phyloP scores from a whole-genome alignment of 2,329 filamentous ascomycete genomes.

The Oidium heveae region DNA sequence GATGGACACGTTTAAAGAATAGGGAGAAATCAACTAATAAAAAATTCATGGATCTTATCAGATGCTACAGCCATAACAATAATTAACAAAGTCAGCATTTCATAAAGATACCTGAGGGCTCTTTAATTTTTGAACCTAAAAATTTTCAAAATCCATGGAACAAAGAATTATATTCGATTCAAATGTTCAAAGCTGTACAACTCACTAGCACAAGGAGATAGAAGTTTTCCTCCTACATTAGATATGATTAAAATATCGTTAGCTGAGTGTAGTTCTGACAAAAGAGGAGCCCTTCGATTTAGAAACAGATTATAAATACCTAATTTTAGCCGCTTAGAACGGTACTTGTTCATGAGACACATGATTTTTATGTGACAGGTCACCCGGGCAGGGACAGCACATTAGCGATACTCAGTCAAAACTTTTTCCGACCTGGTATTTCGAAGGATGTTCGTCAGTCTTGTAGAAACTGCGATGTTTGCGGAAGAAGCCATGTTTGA shows the following conservation, averaged over 20 bases:
- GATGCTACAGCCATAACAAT: too few species aligned
- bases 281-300: background rate
- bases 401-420: background rate
- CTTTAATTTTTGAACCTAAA: background rate
- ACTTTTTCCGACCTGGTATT: background rate
- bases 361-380: background rate
- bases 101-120: background rate
- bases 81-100: too few species aligned
- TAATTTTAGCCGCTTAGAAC: background rate
- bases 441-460: too few species aligned
- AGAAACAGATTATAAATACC: background rate
- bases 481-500: too few species aligned
- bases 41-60: too few species aligned
- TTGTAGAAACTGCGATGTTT: too few species aligned
- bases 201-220: background rate
- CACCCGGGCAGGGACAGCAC: background rate
- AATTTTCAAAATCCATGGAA: background rate
- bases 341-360: background rate
- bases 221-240: background rate
- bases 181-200: background rate
- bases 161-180: background rate
- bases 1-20: too few species aligned
- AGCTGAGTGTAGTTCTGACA: background rate
- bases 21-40: too few species aligned
- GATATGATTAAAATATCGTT: background rate